Evolutionary conservation across 768 basidiomycete genomes (phyloP).

Genomic region (Pleurotus citrinopileatus): DNA sequence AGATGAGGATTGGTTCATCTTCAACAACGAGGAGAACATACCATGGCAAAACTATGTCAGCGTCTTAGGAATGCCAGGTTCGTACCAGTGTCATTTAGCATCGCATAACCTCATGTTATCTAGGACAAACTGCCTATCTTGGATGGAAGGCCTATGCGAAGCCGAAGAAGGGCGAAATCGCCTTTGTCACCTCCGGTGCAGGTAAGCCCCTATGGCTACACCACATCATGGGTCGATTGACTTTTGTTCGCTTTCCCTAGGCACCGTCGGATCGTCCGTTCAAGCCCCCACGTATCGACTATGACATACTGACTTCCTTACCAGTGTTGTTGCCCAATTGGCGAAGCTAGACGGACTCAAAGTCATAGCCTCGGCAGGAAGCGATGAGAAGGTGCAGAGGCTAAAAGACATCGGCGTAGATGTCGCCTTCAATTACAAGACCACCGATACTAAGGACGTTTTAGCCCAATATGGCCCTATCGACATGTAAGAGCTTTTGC

Average conservation of each 20-base stretch:
- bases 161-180: conserved; percentile 39
- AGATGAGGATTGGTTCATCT: conserved; percentile 15
- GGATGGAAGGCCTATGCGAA: conserved; percentile 39
- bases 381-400: conserved; percentile 70
- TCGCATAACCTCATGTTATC: not conserved
- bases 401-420: conserved; percentile 63
- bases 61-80: conserved; percentile 50
- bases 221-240: not conserved
- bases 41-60: conserved; percentile 51
- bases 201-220: conserved; percentile 17
- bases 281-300: not conserved
- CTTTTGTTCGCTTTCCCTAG: conserved; percentile 11
- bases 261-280: conserved; percentile 56
- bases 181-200: conserved; percentile 39
- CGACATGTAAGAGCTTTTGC: conserved; percentile 30
- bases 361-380: conserved; percentile 71
- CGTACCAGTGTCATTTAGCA: not conserved
- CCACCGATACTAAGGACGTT: conserved; percentile 44
- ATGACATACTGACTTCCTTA: not conserved
- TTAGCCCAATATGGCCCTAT: conserved; percentile 53
- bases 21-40: conserved; percentile 40
- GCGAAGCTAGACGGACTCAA: conserved; percentile 52
- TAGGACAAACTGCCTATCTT: conserved; percentile 36
- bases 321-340: conserved; percentile 46
- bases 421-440: conserved; percentile 76